Evolutionary conservation across 2,329 filamentous ascomycete species (phyloP), one percentile per base, ranked within the genome.

Genomic region (Scedosporium apiospermum): DNA sequence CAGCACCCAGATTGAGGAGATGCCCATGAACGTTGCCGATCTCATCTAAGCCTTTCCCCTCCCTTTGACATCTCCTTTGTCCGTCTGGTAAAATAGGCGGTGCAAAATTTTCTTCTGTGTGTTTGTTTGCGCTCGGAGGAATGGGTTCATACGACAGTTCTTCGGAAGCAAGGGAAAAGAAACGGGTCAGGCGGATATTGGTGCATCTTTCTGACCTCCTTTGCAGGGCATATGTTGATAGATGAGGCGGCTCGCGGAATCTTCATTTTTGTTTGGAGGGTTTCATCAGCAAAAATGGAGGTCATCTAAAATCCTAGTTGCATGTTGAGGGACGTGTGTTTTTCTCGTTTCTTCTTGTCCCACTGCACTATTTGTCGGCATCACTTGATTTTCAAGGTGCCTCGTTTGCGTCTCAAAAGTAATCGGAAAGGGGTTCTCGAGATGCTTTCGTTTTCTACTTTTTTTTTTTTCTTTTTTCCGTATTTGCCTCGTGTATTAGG

Each of bases 1-100:
- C 89, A 96, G 91, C 87, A 99, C 95, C 78, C 95, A 99, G 84
- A 98, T 99, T 71, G 95, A 99, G 82, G 95, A 99, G 87, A 99
- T 99, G 95, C 95, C 95, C 75, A 98, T 99, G 95, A 89, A 89
- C 79, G 87, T 89, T 71, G 87, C 87, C 70, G 87, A 89, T 72
- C 85, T 89, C 70, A 89, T 89, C 77, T 89, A 86, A 67, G 34
- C 51, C 42, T 18, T 26, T 53, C n/a, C 44, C 53, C 44, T 51
- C 58, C 44, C 18, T 46, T 61, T 61, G 58, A 16, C 10, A n/a
- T 51, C 58, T 30, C 58, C 14, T 46, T 58, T 21, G 21, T 26
- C 27, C 26, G 49, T 61, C 51, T 42, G 38, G 38, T 49, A 61
- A 34, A 51, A 51, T 46, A 23, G 57, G 42, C 57, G 30, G 38